phyloP scores from a whole-genome alignment of 2,329 filamentous ascomycete species.

The Hortaea werneckii region DNA sequence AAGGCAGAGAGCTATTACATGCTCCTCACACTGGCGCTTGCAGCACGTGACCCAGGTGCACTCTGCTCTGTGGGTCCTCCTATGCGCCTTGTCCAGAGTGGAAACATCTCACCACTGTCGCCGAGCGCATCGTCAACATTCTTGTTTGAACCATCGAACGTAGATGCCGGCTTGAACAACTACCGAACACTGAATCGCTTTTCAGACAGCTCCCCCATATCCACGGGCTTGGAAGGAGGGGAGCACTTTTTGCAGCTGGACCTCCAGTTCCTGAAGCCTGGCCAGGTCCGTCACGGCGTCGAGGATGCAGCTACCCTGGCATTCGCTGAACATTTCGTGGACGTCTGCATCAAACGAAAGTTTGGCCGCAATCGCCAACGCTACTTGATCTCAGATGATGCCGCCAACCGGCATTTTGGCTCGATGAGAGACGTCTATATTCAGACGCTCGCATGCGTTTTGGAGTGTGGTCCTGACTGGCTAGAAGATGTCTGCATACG shows the following conservation, averaged over 20 bases:
- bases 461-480: conserved; percentile 32
- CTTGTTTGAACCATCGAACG: conserved; percentile 23
- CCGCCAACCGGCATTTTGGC: conserved; percentile 26
- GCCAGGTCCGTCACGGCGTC: conserved; percentile 2
- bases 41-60: conserved; percentile 31
- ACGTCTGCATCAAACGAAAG: conserved; percentile 22
- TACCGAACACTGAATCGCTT: conserved; percentile 22
- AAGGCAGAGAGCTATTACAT: conserved; percentile 34
- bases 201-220: conserved; percentile 9
- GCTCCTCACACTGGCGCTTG: conserved; percentile 31
- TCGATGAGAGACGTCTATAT: conserved; percentile 32
- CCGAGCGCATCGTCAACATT: conserved; percentile 14
- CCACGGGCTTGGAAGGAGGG: conserved; percentile 20
- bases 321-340: conserved; percentile 27
- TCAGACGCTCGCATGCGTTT: conserved; percentile 31
- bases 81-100: conserved; percentile 12
- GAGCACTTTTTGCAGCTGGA: conserved; percentile 32
- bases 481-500: conserved; percentile 25
- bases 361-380: conserved; percentile 22
- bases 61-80: conserved; percentile 29
- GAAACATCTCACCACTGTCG: conserved; percentile 5
- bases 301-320: conserved; percentile 13
- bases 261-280: conserved; percentile 29
- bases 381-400: conserved; percentile 20
- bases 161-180: conserved; percentile 25